phyloP scores from a whole-genome alignment of 345 rosid genomes.

The Kernera saxatilis region DNA sequence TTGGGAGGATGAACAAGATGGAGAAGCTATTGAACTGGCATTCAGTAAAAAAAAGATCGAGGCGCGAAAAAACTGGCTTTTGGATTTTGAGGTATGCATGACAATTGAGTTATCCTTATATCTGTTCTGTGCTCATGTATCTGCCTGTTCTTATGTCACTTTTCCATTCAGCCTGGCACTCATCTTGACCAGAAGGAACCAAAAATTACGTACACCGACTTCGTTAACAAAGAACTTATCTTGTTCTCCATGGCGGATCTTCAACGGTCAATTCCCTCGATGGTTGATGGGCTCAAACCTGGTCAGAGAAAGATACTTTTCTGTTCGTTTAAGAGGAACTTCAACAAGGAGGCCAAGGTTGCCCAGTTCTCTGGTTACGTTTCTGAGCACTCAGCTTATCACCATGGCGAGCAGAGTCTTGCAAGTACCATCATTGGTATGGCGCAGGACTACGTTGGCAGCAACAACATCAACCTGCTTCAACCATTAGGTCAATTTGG shows the following conservation, averaged over 20 bases:
- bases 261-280: conserved; percentile 92
- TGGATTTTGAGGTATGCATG: conserved; percentile 60
- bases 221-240: conserved; percentile 93
- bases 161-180: conserved; percentile 73
- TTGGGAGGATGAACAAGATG: conserved; percentile 79
- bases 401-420: conserved; percentile 97
- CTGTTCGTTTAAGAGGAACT: conserved; percentile 79
- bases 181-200: conserved; percentile 70
- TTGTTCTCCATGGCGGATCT: conserved; percentile 96
- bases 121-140: background rate
- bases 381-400: conserved; percentile 86
- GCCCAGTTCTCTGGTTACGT: conserved; percentile 87
- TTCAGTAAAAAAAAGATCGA: conserved; percentile 96
- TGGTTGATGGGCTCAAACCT: conserved; percentile 96
- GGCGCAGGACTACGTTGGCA: conserved; percentile 97
- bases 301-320: conserved; percentile 97
- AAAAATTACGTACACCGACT: conserved; percentile 74
- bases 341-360: conserved; percentile 66
- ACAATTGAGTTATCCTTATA: background rate
- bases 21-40: conserved; percentile 92
- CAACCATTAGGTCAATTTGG: conserved; percentile 85
- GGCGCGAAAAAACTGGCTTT: conserved; percentile 93
- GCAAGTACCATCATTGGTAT: conserved; percentile 74
- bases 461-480: conserved; percentile 92
- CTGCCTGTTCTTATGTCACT: background rate